Percentiles rank a stretch among this genome's conserved stretches.
phyloP scores from a whole-genome alignment of 306 rosid species.

The Phaseolus lunatus region DNA sequence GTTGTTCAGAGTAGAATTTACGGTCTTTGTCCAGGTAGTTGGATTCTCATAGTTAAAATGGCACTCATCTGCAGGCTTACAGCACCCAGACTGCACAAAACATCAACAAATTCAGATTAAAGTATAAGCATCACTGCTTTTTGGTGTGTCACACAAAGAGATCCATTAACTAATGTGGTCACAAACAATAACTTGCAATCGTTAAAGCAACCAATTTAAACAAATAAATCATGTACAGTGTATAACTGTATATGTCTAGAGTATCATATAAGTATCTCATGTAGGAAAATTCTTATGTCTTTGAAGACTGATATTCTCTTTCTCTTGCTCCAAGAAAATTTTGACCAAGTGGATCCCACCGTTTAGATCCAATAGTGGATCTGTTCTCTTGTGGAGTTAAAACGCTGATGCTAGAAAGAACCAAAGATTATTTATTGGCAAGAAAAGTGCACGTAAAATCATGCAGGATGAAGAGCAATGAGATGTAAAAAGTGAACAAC shows the following conservation, averaged over 20 bases:
- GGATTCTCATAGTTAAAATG: conserved; percentile 51
- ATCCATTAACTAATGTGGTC: conserved; percentile 6
- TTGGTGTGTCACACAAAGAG: background rate
- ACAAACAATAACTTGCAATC: background rate
- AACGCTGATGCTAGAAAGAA: background rate
- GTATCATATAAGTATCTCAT: background rate
- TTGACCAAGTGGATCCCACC: conserved; percentile 18
- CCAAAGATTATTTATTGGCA: background rate
- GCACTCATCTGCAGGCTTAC: conserved; percentile 75
- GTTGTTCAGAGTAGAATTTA: background rate
- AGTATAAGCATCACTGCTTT: too few species aligned
- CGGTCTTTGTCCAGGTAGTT: conserved; percentile 49
- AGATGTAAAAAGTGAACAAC: conserved; percentile 18
- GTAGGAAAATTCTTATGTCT: background rate
- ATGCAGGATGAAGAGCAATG: background rate
- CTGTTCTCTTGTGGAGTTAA: background rate
- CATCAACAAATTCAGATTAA: background rate
- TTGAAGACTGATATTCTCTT: background rate
- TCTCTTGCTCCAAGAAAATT: background rate
- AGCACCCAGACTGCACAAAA: conserved; percentile 80
- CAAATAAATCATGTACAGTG: background rate
- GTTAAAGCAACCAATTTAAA: background rate
- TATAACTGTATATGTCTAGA: background rate
- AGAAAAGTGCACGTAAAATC: background rate
- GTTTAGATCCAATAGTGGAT: conserved; percentile 22